phyloP scores from a whole-genome alignment of 768 basidiomycete species.

The Lentinula raphanica region DNA sequence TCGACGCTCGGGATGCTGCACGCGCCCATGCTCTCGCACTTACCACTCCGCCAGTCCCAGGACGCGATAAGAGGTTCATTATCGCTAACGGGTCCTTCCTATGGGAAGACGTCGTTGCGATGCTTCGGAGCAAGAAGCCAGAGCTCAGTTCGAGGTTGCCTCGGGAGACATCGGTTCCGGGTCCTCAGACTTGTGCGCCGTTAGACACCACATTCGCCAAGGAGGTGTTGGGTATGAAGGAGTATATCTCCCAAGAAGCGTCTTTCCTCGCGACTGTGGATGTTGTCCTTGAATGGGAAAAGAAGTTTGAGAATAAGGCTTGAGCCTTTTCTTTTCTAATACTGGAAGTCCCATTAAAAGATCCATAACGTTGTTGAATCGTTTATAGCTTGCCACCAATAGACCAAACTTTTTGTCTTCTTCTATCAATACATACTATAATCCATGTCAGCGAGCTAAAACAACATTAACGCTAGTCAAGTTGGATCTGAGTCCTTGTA shows the following conservation, averaged over 20 bases:
- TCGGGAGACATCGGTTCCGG: background rate
- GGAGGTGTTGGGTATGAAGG: background rate
- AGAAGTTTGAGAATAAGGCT: too few relatives aligned
- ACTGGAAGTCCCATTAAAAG: too few relatives aligned
- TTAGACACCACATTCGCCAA: background rate
- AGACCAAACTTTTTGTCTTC: too few relatives aligned
- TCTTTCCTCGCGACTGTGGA: conserved; percentile 5
- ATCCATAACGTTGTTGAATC: too few relatives aligned
- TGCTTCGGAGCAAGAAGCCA: background rate
- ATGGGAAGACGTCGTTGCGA: background rate
- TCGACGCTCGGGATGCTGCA: conserved; percentile 13
- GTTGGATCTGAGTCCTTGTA: too few relatives aligned
- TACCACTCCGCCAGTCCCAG: conserved; percentile 3
- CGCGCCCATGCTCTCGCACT: conserved; percentile 9
- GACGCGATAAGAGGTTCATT: conserved; percentile 6
- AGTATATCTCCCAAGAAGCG: conserved; percentile 4
- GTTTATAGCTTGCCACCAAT: too few relatives aligned
- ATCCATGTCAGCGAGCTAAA: too few relatives aligned
- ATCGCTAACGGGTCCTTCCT: background rate
- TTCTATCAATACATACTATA: too few relatives aligned
- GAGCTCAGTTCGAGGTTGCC: conserved; percentile 5
- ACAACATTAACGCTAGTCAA: too few relatives aligned
- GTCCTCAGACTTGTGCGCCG: conserved; percentile 8
- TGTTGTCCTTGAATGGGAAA: conserved; percentile 5
- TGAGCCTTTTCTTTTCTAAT: too few relatives aligned